Conservation (phyloP, 306 rosid species). For the Castanea crenata region DNA sequence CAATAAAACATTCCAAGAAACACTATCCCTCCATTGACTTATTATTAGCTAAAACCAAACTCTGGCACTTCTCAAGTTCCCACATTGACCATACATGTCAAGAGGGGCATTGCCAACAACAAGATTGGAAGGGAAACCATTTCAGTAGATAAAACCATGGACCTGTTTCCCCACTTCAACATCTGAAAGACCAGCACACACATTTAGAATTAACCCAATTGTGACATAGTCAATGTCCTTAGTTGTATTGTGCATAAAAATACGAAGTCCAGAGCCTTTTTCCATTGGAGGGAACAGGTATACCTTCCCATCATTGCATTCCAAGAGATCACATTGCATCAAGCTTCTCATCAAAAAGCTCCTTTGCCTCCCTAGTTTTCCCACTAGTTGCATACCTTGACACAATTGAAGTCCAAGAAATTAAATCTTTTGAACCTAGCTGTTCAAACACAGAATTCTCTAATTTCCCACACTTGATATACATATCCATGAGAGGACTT, state of each 20-base stretch:
- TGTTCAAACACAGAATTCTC: slow-evolving; percentile 57
- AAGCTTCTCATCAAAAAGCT: slow-evolving; percentile 63
- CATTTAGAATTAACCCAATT: slow-evolving; percentile 54
- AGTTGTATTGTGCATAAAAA: slow-evolving; percentile 39
- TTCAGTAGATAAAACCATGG: slow-evolving; percentile 61
- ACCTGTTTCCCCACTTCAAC: slow-evolving; percentile 62
- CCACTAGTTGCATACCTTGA: slow-evolving; percentile 62
- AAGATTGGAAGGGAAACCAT: slow-evolving; percentile 39
- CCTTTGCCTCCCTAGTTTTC: slow-evolving; percentile 49
- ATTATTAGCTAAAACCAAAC: slow-evolving; percentile 64
- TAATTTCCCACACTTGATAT: slow-evolving; percentile 56
- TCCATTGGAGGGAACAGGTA: slow-evolving; percentile 37
- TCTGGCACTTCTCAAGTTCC: slow-evolving; percentile 56
- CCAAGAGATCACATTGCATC: slow-evolving; percentile 70
- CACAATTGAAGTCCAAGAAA: slow-evolving; percentile 72
- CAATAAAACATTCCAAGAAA: slow-evolving; percentile 72
- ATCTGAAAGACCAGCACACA: slow-evolving; percentile 49
- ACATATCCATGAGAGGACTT: slow-evolving; percentile 57
- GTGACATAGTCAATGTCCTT: slow-evolving; percentile 48
- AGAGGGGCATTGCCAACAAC: slow-evolving; percentile 67
- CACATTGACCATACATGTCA: slow-evolving; percentile 82
- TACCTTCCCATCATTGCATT: slow-evolving; percentile 81
- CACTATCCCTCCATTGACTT: slow-evolving; percentile 53
- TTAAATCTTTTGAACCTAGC: slow-evolving; percentile 48
- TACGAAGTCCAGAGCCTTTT: slow-evolving; percentile 49